Evolutionary conservation across 192 early-diverging fungal species (phyloP), one percentile per base, ranked within the genome.

Genomic region (Backusella circina): DNA sequence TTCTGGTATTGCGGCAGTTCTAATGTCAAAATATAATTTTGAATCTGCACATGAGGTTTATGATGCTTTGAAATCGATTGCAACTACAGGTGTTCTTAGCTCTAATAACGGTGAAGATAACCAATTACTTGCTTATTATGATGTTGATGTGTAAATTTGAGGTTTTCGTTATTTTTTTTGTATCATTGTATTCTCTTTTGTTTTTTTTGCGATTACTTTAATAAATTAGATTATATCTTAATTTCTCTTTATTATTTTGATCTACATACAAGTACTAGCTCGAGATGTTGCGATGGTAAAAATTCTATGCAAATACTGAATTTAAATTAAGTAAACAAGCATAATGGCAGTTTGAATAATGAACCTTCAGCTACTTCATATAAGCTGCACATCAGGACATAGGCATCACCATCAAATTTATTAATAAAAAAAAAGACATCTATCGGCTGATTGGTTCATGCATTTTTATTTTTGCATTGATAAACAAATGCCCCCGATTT

Each of bases 1-100:
- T 0, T 70, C 83, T 16, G 85, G 83, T 18, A 82, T 86, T 35
- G 85, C 85, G n/a, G 83, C 85, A 10, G 33, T 75, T 26, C 77
- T 84, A 30, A 65, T 86, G 65, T 57, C 85, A 38, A 69, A 78
- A 5, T 31, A 32, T 1, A 67, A 0, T 9, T 86, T 81, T 21
- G 54, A 35, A 7, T 71, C 51, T 15, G 72, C 72, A 26, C 30
- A 70, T 0, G 83, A 84, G 0, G 33, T 86, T 3, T 86, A 86
- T 41, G 51, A 41, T 3, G 83, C 76, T 28, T 39, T 79, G 51
- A 31, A 16, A 33, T 23, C 15, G 1, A 41, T 64, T 41, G 78
- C 61, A 18, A 75, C 78, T 28, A 26, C 31, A n/a, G 70, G 71
- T 21, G 36, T 72, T 18, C 51, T 79, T 47, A 71, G 28, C 13